Evolutionary conservation across 495 filamentous ascomycete species (phyloP).

Genomic region (Talaromyces proteolyticus): DNA sequence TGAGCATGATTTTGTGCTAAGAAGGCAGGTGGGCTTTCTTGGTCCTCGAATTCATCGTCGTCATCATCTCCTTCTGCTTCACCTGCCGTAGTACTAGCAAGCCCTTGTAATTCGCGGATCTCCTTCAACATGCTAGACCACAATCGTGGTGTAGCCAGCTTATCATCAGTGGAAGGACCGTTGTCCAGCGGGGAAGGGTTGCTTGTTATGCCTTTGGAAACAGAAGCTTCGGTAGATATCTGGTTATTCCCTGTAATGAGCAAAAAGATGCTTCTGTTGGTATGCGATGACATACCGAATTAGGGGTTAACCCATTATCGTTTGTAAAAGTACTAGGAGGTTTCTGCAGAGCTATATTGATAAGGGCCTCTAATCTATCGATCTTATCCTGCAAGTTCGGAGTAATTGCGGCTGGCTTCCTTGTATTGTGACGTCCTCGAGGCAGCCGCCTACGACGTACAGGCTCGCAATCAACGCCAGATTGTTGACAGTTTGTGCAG

Average conservation of each 20-base stretch:
- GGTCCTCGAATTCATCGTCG: neutral
- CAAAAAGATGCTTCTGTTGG: neutral
- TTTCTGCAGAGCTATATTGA: constrained; percentile 1
- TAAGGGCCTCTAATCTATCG: neutral
- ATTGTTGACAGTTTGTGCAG: constrained; percentile 61
- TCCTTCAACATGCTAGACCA: constrained; percentile 2
- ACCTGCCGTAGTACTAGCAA: neutral
- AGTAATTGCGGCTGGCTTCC: neutral
- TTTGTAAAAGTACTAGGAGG: too few species aligned
- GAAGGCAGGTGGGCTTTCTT: neutral
- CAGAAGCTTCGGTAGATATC: too few species aligned
- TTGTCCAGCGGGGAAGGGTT: neutral
- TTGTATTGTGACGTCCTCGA: constrained; percentile 2
- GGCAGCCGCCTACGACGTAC: constrained; percentile 12
- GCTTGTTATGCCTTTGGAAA: neutral
- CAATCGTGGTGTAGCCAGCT: neutral
- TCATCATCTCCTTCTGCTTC: neutral
- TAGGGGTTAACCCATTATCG: too few species aligned
- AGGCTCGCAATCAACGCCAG: constrained; percentile 51
- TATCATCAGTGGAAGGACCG: neutral
- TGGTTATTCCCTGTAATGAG: too few species aligned
- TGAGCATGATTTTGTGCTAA: neutral
- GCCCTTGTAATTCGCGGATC: neutral
- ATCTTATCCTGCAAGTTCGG: neutral
- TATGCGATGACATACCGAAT: neutral